A percentile compares a stretch with the other conserved stretches of the same genome.
Evolutionary conservation across 2,329 filamentous ascomycete genomes (phyloP).

Genomic region (Didymella arachidicola): DNA sequence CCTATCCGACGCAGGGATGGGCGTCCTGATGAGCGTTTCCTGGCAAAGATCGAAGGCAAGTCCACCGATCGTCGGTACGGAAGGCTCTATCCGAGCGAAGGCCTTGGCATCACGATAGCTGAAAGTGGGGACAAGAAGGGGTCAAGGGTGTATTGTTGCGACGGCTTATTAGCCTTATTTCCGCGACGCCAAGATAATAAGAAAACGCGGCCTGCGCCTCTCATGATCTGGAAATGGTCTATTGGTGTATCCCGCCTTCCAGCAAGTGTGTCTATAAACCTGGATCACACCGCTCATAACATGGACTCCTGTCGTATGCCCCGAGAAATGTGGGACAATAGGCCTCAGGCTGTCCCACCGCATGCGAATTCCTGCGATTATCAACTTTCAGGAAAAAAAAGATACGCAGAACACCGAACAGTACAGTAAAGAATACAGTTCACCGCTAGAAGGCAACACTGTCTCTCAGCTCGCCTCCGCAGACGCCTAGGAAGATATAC

Average conservation of each 20-base stretch:
- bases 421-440: slow-evolving; percentile 5
- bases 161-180: slow-evolving; percentile 23
- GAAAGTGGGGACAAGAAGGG: slow-evolving; percentile 23
- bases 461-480: slow-evolving; percentile 12
- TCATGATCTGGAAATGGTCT: not conserved
- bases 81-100: slow-evolving; percentile 19
- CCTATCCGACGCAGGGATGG: slow-evolving; percentile 1
- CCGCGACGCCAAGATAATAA: slow-evolving; percentile 11
- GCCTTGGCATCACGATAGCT: slow-evolving; percentile 33
- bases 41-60: slow-evolving; percentile 15
- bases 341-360: not conserved
- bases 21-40: not conserved
- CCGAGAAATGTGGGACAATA: slow-evolving; percentile 3
- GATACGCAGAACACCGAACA: slow-evolving; percentile 11
- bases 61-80: slow-evolving; percentile 30
- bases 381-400: slow-evolving; percentile 3
- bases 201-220: slow-evolving; percentile 19
- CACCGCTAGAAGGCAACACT: not conserved
- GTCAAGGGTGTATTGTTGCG: slow-evolving; percentile 19
- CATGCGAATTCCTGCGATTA: slow-evolving; percentile 4
- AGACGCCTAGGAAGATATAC: slow-evolving; percentile 5
- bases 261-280: not conserved
- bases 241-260: slow-evolving; percentile 8
- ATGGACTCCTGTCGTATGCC: slow-evolving; percentile 4
- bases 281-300: slow-evolving; percentile 5